Base-by-base conservation (phyloP, 768 basidiomycete genomes). In the Suillus sp. region DNA sequence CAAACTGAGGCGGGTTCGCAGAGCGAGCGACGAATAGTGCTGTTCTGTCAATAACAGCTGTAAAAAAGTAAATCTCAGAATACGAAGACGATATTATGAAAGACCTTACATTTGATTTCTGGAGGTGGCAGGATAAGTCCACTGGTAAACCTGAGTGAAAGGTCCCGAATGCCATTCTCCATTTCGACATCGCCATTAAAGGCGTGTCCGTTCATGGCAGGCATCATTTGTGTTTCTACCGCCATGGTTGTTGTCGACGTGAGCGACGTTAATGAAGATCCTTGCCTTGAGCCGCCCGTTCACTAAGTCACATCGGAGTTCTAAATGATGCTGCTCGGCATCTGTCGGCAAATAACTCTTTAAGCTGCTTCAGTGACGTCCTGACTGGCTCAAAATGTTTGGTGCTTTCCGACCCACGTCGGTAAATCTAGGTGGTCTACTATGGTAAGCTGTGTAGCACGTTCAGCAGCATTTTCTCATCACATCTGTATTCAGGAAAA, bases 61-160 rank as follows among this genome's bases (percentile, higher is more conserved):
- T 35, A 50, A 70, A 57, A 56, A 60, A 54, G 56, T 35, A 47
- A 22, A 14, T 30, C 43, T 71, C 57, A 69, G 64, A 38, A 57
- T 48, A 18, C n/a, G 38, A 62, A 27, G 45, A 62, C 61, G 34
- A 62, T 37, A 48, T 38, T 20, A 25, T 54, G 20, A 38, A 50
- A 54, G 7, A 38, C 79, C 88, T 75, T 68, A 89, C 95, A 89
- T 82, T 96, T 94, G 70, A 98, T 95, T 75, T 96, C 96, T 42
- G 93, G 95, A 1, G 96, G 95, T 66, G 96, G 96, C 30, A 96
- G 89, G 78, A 99, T 98, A 70, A 98, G 86, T 53, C 95, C 95
- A 62, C 84, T 89, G 25, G 89, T 81, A 72, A 92, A 94, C 71
- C 91, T 82, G 66, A 66, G 68, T 25, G 74, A 66, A 37, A 74